phyloP scores from a whole-genome alignment of 495 filamentous ascomycete genomes.

The Aspergillus funiculosus region DNA sequence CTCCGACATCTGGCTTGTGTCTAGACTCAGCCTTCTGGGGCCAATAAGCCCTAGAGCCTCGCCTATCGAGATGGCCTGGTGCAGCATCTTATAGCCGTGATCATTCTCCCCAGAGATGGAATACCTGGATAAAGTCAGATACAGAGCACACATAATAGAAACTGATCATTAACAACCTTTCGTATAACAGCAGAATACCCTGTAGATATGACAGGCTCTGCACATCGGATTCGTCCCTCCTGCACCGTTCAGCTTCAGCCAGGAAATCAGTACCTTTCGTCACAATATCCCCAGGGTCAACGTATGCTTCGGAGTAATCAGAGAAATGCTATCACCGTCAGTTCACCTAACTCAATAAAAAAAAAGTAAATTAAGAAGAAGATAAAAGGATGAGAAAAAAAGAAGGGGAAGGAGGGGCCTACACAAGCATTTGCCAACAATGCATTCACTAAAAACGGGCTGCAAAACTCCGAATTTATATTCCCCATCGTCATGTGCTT shows the following conservation, averaged over 20 bases:
- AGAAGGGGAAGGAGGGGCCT: conserved; percentile 13
- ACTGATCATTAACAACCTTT: conserved; percentile 23
- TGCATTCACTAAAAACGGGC: conserved; percentile 50
- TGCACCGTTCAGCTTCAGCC: conserved; percentile 37
- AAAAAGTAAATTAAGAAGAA: too few species aligned
- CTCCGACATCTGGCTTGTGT: conserved; percentile 19
- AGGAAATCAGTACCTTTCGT: conserved; percentile 42
- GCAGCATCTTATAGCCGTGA: conserved; percentile 39
- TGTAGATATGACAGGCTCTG: conserved; percentile 35
- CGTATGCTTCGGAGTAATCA: conserved; percentile 42
- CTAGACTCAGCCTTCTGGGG: conserved; percentile 17
- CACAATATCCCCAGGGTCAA: conserved; percentile 36
- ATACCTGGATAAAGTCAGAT: conserved; percentile 24
- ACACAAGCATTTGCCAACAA: conserved; percentile 47
- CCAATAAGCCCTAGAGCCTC: conserved; percentile 35
- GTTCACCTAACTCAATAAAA: too few species aligned
- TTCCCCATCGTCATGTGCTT: conserved; percentile 37
- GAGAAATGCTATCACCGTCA: conserved; percentile 34
- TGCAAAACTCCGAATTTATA: conserved; percentile 40
- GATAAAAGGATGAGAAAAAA: not conserved
- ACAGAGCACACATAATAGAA: not conserved
- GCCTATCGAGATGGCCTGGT: conserved; percentile 37
- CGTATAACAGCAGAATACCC: conserved; percentile 39
- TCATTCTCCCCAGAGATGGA: conserved; percentile 40
- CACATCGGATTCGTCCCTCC: conserved; percentile 19